These are phyloP conservation scores for Colletotrichum sidae DNA, from an alignment of 2,329 filamentous ascomycete species.

Conservation along the genomic window DNA sequence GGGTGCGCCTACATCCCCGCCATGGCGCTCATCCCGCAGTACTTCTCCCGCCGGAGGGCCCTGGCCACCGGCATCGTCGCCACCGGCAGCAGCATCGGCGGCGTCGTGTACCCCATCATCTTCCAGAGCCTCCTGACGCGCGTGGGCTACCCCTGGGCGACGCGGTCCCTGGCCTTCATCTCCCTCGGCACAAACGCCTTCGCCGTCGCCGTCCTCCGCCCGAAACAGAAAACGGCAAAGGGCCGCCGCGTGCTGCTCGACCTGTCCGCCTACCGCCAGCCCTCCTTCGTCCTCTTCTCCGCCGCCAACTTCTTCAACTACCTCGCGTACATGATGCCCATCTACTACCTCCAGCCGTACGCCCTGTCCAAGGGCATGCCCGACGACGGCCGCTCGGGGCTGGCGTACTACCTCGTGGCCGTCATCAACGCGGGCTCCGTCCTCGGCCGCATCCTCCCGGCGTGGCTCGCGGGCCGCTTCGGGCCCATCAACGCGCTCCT, in stretches of 20 bases:
- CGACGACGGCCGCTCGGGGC: constrained; percentile 37
- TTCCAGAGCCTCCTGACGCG: constrained; percentile 45
- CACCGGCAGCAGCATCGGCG: constrained; percentile 54
- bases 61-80: constrained; percentile 57
- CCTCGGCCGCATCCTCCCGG: constrained; percentile 60
- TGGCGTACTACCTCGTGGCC: constrained; percentile 59
- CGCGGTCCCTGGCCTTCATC: constrained; percentile 50
- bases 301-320: constrained; percentile 48
- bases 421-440: constrained; percentile 64
- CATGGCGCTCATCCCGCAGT: constrained; percentile 53
- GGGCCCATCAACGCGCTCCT: constrained; percentile 56
- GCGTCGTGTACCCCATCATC: constrained; percentile 52
- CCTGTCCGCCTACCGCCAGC: constrained; percentile 44
- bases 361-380: constrained; percentile 50
- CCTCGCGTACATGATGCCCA: constrained; percentile 52
- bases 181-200: constrained; percentile 46
- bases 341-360: constrained; percentile 59
- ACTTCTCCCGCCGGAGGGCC: constrained; percentile 52
- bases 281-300: constrained; percentile 48
- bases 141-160: constrained; percentile 50
- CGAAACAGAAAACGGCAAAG: constrained; percentile 35
- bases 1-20: constrained; percentile 53
- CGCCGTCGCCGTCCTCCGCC: constrained; percentile 44
- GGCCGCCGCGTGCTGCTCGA: constrained; percentile 44
- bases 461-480: constrained; percentile 54